Evolutionary conservation across 83 land plant species (phyloP).

Genomic region (Thuja plicata): DNA sequence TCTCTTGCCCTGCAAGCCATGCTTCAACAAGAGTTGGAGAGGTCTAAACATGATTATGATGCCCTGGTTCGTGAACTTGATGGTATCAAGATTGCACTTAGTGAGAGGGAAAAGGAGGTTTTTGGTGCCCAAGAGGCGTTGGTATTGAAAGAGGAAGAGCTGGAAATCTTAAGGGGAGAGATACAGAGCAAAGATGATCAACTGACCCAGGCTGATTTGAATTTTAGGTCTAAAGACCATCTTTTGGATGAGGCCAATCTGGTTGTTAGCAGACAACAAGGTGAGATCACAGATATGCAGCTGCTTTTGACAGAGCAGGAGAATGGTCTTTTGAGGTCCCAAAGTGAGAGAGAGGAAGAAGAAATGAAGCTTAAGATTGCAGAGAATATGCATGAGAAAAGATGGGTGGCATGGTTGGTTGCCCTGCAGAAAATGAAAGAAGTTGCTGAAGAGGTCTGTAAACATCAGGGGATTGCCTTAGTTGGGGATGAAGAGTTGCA

Average conservation of each 20-base stretch:
- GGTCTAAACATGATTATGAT: slow-evolving; percentile 30
- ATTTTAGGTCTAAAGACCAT: slow-evolving; percentile 37
- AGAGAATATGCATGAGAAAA: slow-evolving; percentile 53
- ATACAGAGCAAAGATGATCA: slow-evolving; percentile 48
- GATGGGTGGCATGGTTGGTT: slow-evolving; percentile 48
- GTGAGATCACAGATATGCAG: slow-evolving; percentile 41
- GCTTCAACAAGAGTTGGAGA: slow-evolving; percentile 55
- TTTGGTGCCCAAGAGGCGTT: slow-evolving; percentile 27
- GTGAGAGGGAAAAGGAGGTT: slow-evolving; percentile 40
- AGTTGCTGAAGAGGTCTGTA: slow-evolving; percentile 44
- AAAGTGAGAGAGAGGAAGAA: slow-evolving; percentile 29
- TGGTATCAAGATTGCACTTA: slow-evolving; percentile 35
- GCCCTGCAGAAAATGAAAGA: slow-evolving; percentile 54
- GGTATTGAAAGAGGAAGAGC: slow-evolving; percentile 46
- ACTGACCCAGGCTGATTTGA: slow-evolving; percentile 22
- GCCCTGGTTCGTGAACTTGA: slow-evolving; percentile 39
- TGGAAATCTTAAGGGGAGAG: slow-evolving; percentile 35
- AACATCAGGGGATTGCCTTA: slow-evolving; percentile 25
- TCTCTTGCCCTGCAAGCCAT: slow-evolving; percentile 33
- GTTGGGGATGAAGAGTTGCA: slow-evolving; percentile 38
- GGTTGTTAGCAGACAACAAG: slow-evolving; percentile 43
- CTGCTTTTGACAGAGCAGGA: slow-evolving; percentile 41
- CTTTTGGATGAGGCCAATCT: slow-evolving; percentile 57
- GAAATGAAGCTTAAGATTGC: slow-evolving; percentile 45
- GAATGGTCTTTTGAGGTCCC: slow-evolving; percentile 29